Base-by-base conservation (phyloP, 2,329 filamentous ascomycete genomes). In the Hortaea werneckii region DNA sequence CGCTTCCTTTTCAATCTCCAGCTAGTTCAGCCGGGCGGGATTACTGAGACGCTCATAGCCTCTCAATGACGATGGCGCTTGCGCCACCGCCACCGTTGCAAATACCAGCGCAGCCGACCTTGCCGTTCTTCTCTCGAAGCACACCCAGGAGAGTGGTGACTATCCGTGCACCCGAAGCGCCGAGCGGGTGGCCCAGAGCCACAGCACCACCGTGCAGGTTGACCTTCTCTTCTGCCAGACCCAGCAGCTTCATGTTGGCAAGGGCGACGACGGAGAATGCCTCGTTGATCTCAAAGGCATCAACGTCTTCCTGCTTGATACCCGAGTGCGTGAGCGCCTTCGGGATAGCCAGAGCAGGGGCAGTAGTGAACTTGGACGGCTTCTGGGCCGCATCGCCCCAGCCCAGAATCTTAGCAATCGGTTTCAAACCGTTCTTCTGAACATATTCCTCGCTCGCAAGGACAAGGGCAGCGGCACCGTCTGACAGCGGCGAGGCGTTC, bases 211-310 rank as follows among this genome's bases (percentile, higher is more conserved):
- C 92, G 62, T 88, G 90, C 46, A 96, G 74, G 72, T 98, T 98
- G 65, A 98, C 89, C 71, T 88, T 94, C 49, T 89, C 85, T 54
- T 85, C 77, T 53, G 75, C 74, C 47, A 98, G 72, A 51, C 75
- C 77, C 37, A 98, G 80, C 45, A 96, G 68, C 79, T 98, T 95
- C 72, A 95, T 81, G 75, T 98, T 98, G 56, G 92, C 89, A 43
- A 98, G 78, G 35, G 92, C 87, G 53, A 98, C 92, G 42, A 95
- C 92, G 52, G 86, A 92, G 76, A 98, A 98, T 37, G 92, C 92
- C 76, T 98, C 92, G 75, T 98, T 98, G 76, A 98, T 95, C 76
- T 98, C 92, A 68, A 92, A 98, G 58, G 81, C 92, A 62, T 96
- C 90, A 48, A 98, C 77, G 49, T 86, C 76, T 53, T 83, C 79